phyloP scores from a whole-genome alignment of 2,329 filamentous ascomycete species.

The Pseudogymnoascus verrucosus region DNA sequence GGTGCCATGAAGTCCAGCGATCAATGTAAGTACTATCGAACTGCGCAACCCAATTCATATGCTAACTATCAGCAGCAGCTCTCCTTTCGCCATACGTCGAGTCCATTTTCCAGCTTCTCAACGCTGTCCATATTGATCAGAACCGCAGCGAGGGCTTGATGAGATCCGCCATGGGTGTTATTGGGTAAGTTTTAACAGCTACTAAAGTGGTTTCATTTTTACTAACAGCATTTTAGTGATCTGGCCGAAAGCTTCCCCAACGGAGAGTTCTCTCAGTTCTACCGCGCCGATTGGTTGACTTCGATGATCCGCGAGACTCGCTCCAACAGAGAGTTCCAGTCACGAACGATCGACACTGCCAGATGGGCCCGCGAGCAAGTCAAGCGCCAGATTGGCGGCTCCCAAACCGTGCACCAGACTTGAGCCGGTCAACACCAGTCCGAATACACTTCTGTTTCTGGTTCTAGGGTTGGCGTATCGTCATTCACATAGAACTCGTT shows the following conservation, averaged over 20 bases:
- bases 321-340: slow-evolving; percentile 75
- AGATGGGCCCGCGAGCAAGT: slow-evolving; percentile 97
- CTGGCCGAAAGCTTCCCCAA: slow-evolving; percentile 88
- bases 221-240: slow-evolving; percentile 51
- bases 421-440: slow-evolving; percentile 18
- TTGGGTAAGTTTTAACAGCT: slow-evolving; percentile 60
- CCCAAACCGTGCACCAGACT: slow-evolving; percentile 27
- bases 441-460: slow-evolving; percentile 3
- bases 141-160: slow-evolving; percentile 89
- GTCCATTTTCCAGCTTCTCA: slow-evolving; percentile 80
- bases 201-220: neutral
- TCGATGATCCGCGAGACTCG: slow-evolving; percentile 87
- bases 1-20: slow-evolving; percentile 79
- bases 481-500: slow-evolving; percentile 11
- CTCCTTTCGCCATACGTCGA: slow-evolving; percentile 70
- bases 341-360: slow-evolving; percentile 85
- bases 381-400: slow-evolving; percentile 71
- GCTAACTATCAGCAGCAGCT: slow-evolving; percentile 45
- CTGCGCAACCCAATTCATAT: neutral
- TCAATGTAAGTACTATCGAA: slow-evolving; percentile 52
- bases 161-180: slow-evolving; percentile 92
- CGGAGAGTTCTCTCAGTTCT: slow-evolving; percentile 74
- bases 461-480: slow-evolving; percentile 6
- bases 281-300: slow-evolving; percentile 87
- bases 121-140: slow-evolving; percentile 68